These are phyloP conservation scores for Komagataella pseudopastoris DNA, from an alignment of 805 yeast species.

Conservation along the genomic window DNA sequence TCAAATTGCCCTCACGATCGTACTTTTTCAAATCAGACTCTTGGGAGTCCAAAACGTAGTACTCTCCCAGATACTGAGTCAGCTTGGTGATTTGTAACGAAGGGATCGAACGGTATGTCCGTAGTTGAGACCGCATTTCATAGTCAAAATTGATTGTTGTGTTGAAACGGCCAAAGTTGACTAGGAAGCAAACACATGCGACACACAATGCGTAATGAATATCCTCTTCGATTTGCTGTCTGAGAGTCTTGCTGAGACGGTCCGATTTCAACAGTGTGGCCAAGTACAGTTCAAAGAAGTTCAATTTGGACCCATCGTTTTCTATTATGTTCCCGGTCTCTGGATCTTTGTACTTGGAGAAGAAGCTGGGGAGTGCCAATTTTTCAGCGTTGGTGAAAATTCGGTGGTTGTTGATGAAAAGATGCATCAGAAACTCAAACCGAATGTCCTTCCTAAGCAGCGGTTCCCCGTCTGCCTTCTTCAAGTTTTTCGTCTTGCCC, in stretches of 20 bases:
- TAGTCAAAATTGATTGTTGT: slow-evolving; percentile 91
- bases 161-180: slow-evolving; percentile 86
- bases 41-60: slow-evolving; percentile 6
- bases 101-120: slow-evolving; percentile 92
- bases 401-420: slow-evolving; percentile 48
- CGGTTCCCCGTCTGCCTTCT: slow-evolving; percentile 87
- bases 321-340: slow-evolving; percentile 10
- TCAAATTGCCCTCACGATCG: not conserved
- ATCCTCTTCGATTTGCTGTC: slow-evolving; percentile 65
- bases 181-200: slow-evolving; percentile 47
- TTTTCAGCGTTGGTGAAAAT: slow-evolving; percentile 49
- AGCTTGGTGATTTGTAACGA: slow-evolving; percentile 57
- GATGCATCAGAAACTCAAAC: slow-evolving; percentile 52
- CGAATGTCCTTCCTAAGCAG: slow-evolving; percentile 83
- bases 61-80: slow-evolving; percentile 2
- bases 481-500: slow-evolving; percentile 41
- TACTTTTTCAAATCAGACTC: not conserved
- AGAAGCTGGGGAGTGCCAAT: slow-evolving; percentile 23
- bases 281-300: slow-evolving; percentile 77
- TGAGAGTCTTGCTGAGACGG: slow-evolving; percentile 70
- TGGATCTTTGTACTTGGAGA: slow-evolving; percentile 9
- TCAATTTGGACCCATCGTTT: slow-evolving; percentile 30
- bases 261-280: slow-evolving; percentile 71
- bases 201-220: slow-evolving; percentile 21
- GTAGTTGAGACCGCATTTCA: slow-evolving; percentile 85